Evolutionary conservation across 2,329 filamentous ascomycete genomes (phyloP), one percentile per base, ranked within the genome.

Genomic region (Penicillium capsulatum): DNA sequence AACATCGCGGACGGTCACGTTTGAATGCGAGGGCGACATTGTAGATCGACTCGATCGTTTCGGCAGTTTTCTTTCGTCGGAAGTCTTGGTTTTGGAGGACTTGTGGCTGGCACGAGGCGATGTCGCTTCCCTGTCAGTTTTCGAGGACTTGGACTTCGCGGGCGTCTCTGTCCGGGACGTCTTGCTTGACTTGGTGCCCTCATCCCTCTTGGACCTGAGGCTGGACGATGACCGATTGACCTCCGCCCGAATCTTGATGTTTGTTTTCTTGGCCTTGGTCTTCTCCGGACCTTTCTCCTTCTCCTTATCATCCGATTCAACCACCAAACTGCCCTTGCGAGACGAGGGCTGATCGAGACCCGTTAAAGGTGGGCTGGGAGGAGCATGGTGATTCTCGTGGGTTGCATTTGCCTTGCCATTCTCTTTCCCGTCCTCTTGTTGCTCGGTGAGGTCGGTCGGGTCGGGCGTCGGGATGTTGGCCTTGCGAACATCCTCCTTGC

Each of bases 401-500:
- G 39, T 47, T 31, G 47, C 54, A 44, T 58, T 57, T 35, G 53
- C 43, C 32, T 68, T 71, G 38, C 48, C 55, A 40, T 57, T 57
- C 36, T 50, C 43, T 34, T 67, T 71, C 37, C 44, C 47, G 36
- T 69, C 70, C 16, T 65, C 67, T 15, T 49, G 30, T n/a, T 33
- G 36, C 19, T 72, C 70, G 36, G 80, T 79, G 15, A 86, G 54
- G 57, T 88, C 84, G 15, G 84, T 88, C 15, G 83, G 74, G 45
- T 88, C 83, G 13, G 85, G 85, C 1, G 85, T 89, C 47, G 79
- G 73, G 44, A 72, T 65, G 40, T 63, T 61, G 20, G 57, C 55
- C 39, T 64, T 47, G 58, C 79, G 75, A 38, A 95, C 79, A 31
- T 81, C 79, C 68, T 96, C 91, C 65, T 89, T 92, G 72, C 88